A percentile compares a stretch with the other conserved stretches of the same genome.
phyloP scores from a whole-genome alignment of 2,329 filamentous ascomycete species.

The Trichoderma aggressivum region DNA sequence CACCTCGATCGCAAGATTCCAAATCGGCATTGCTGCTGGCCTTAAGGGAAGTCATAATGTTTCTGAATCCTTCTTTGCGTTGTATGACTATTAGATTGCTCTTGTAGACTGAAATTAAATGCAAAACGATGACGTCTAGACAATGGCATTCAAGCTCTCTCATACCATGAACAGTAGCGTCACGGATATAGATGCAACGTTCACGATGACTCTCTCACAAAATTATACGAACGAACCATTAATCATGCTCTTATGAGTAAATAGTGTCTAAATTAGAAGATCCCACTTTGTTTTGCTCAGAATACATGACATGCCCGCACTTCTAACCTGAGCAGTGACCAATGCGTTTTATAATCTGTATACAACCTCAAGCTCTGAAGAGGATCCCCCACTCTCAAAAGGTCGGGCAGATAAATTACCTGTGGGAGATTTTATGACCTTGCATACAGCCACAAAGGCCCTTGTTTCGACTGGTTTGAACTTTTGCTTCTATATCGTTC shows the following conservation, averaged over 20 bases:
- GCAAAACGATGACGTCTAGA: background rate
- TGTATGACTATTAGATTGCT: rapidly evolving
- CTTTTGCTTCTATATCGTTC: background rate
- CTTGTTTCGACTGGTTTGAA: background rate
- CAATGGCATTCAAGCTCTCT: background rate
- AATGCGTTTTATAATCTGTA: background rate
- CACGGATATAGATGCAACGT: background rate
- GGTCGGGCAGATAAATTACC: background rate
- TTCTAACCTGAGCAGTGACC: background rate
- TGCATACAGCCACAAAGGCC: background rate
- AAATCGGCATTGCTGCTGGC: background rate
- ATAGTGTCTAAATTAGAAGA: background rate
- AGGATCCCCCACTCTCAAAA: background rate
- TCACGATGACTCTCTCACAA: background rate
- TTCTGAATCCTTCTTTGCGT: background rate
- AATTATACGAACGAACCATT: background rate
- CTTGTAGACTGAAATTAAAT: background rate
- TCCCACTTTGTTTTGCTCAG: background rate
- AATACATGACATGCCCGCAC: background rate
- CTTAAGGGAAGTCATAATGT: background rate
- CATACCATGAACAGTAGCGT: background rate
- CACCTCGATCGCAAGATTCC: background rate
- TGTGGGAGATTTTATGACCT: background rate
- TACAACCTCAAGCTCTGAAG: background rate
- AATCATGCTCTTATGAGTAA: background rate